Base-by-base conservation (phyloP, 2,329 filamentous ascomycete species). In the Fusarium anthophilum region DNA sequence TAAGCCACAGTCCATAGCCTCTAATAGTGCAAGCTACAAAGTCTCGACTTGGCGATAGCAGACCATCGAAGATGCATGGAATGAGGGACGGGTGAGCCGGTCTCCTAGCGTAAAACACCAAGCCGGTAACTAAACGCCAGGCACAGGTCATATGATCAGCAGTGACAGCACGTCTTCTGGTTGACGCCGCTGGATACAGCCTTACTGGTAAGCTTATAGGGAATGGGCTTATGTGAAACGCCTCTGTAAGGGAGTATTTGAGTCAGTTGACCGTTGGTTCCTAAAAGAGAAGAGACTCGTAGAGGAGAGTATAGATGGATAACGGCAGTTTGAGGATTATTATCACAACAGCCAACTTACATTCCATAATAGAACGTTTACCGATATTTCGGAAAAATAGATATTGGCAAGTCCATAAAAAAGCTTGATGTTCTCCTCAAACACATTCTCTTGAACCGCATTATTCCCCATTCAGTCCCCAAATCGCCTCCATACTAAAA, bases 11-110 rank as follows among this genome's bases (percentile, higher is more conserved):
- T 11, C 12, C 26, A 35, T 22, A 39, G 22, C 17, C 47, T 18
- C 24, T 13, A 12, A n/a, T 41, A 28, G 57, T 53, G 39, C 17
- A 45, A 26, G 32, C 30, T 41, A 38, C 38, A 64, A 26, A 50
- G 63, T 38, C 63, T 66, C 26, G 63, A 47, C 58, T 55, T 54
- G 47, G 45, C 47, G 22, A 65, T n/a, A 24, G 45, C 20, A 61
- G 22, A 17, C 24, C 9, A 51, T 28, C 39, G 6, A 28, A 38
- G 39, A 10, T n/a, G 22, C 24, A 37, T 15, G 58, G 63, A 66
- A 66, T 66, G 63, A 30, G 45, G 38, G 38, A 28, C 28, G 18
- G 35, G 32, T 47, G 22, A 26, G 24, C 55, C 28, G 39, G 43
- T 61, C 14, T 48, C 54, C 26, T 43, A 61, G 51, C 14, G 24